Evolutionary conservation across 2,329 filamentous ascomycete species (phyloP).

Genomic region (Diaporthe sp.): DNA sequence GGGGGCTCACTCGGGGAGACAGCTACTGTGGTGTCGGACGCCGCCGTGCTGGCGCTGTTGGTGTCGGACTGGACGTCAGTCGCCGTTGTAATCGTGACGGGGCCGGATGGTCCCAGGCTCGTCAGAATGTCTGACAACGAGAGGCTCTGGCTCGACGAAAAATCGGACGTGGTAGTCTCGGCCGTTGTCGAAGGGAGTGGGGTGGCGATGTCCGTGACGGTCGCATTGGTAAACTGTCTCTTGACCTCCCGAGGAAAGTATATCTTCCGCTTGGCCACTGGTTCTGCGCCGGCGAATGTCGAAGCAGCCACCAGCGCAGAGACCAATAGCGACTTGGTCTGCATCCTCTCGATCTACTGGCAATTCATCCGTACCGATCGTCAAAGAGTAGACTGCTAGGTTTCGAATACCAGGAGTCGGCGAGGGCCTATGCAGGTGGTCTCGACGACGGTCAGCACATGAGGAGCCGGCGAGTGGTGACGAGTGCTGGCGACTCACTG

Average conservation of each 20-base stretch:
- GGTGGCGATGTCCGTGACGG: slow-evolving; percentile 51
- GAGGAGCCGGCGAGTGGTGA: slow-evolving; percentile 35
- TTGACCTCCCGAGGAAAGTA: slow-evolving; percentile 71
- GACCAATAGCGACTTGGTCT: slow-evolving; percentile 61
- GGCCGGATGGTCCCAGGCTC: slow-evolving; percentile 1
- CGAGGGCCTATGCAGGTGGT: slow-evolving; percentile 24
- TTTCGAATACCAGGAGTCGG: slow-evolving; percentile 24
- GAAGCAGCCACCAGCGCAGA: slow-evolving; percentile 64
- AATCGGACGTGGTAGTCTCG: slow-evolving; percentile 35
- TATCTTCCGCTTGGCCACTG: slow-evolving; percentile 61
- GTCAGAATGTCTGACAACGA: slow-evolving; percentile 34
- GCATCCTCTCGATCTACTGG: slow-evolving; percentile 58
- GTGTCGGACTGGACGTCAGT: slow-evolving; percentile 5
- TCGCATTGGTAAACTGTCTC: slow-evolving; percentile 61
- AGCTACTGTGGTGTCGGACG: not conserved
- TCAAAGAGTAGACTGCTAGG: slow-evolving; percentile 25
- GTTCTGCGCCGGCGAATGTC: slow-evolving; percentile 58
- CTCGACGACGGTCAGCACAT: slow-evolving; percentile 44
- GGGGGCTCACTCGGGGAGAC: not conserved
- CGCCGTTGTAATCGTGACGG: slow-evolving; percentile 6
- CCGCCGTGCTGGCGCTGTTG: slow-evolving; percentile 1
- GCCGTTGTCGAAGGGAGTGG: slow-evolving; percentile 44
- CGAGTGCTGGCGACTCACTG: slow-evolving; percentile 54
- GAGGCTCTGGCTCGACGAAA: slow-evolving; percentile 25
- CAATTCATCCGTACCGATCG: slow-evolving; percentile 38